Conservation (phyloP, 225 moss, liverwort and hornwort species). For the Marchantia paleacea region DNA sequence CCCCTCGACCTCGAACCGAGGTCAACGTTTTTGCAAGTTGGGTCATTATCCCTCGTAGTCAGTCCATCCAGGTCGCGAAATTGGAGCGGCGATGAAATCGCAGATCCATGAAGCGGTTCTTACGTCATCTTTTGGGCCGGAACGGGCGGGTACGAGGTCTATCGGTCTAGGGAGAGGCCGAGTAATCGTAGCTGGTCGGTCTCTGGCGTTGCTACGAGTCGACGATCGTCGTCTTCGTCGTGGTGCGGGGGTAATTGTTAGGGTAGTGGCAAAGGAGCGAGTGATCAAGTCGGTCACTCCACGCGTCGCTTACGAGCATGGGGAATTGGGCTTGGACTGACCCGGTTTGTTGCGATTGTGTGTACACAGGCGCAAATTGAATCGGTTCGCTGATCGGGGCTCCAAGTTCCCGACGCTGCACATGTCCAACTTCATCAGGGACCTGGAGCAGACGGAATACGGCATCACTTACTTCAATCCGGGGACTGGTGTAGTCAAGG, state of each 20-base stretch:
- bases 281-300: background rate
- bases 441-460: slow-evolving; percentile 33
- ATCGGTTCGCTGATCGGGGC: background rate
- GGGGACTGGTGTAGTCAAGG: slow-evolving; percentile 17
- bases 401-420: slow-evolving; percentile 24
- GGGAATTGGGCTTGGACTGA: slow-evolving; percentile 8
- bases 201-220: background rate
- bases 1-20: background rate
- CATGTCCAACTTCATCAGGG: slow-evolving; percentile 33
- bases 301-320: no score
- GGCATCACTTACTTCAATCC: slow-evolving; percentile 27
- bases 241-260: background rate
- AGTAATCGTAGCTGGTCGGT: background rate
- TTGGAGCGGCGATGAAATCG: slow-evolving; percentile 2
- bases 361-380: slow-evolving; percentile 27
- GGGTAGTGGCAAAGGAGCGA: background rate
- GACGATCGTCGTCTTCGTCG: background rate
- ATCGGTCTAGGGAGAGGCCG: background rate
- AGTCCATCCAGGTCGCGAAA: background rate
- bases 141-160: background rate
- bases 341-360: background rate
- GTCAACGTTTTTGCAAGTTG: slow-evolving; percentile 10
- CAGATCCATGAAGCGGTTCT: background rate
- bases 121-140: background rate
- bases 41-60: background rate